Percentiles rank a stretch among this genome's conserved stretches.
Evolutionary conservation across 2,329 filamentous ascomycete genomes (phyloP).

Genomic region (Cadophora sp.): DNA sequence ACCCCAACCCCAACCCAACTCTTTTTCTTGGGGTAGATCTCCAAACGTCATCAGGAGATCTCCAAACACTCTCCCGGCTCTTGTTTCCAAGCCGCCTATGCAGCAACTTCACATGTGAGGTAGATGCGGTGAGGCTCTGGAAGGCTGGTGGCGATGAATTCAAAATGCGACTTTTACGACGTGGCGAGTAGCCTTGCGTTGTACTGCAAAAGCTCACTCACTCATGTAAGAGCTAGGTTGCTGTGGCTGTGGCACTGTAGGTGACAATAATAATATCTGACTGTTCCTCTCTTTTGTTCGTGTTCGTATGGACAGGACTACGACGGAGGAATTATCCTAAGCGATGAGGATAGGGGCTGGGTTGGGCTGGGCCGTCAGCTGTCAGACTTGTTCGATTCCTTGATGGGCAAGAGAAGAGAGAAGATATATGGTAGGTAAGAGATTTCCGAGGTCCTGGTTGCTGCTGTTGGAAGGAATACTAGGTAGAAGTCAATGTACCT

Average conservation of each 20-base stretch:
- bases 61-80: not conserved
- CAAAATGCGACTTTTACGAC: not conserved
- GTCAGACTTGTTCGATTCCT: not conserved
- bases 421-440: no score
- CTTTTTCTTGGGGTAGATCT: not conserved
- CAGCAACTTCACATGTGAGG: slow-evolving; percentile 1
- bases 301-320: no score
- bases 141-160: not conserved
- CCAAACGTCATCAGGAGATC: not conserved
- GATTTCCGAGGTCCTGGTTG: no score
- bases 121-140: not conserved
- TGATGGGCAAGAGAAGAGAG: no score
- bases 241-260: slow-evolving; percentile 11
- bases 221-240: not conserved
- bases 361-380: slow-evolving; percentile 1
- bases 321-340: not conserved
- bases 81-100: not conserved
- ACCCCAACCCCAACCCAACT: not conserved
- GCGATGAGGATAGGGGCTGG: not conserved
- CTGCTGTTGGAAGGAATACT: no score
- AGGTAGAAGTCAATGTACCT: no score
- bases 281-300: not conserved
- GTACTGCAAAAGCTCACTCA: not conserved
- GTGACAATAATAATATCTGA: slow-evolving; percentile 16
- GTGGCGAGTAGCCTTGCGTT: not conserved